Conservation (phyloP, 345 rosid genomes). For the Nasturtium officinale region DNA sequence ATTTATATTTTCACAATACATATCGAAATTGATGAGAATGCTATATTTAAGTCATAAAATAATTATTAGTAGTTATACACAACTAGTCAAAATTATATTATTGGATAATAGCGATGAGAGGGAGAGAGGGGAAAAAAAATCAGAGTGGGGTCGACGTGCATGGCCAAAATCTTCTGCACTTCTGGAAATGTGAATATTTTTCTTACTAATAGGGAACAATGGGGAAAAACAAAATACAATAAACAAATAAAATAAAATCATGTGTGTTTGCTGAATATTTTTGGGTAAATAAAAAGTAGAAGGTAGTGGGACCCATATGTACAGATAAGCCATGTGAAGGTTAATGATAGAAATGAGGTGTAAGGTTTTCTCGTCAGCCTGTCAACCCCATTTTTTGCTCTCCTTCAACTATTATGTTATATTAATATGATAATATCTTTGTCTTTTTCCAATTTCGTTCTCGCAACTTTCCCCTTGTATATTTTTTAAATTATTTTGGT, state of each 20-base stretch:
- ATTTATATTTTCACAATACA: background rate
- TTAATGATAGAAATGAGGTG: slow-evolving; percentile 50
- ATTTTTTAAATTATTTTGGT: background rate
- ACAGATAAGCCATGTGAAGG: slow-evolving; percentile 69
- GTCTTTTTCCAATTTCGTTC: slow-evolving; percentile 14
- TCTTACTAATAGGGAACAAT: slow-evolving; percentile 1
- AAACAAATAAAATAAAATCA: slow-evolving; percentile 15
- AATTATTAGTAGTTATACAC: background rate
- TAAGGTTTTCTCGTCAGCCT: slow-evolving; percentile 52
- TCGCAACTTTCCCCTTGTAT: slow-evolving; percentile 8
- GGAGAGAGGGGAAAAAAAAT: background rate
- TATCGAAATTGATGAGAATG: background rate
- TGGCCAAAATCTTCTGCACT: slow-evolving; percentile 39
- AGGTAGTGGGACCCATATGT: slow-evolving; percentile 42
- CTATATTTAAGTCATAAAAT: background rate
- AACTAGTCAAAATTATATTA: too few relatives aligned
- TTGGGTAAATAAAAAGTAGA: background rate
- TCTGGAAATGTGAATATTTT: slow-evolving; percentile 31
- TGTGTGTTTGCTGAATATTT: slow-evolving; percentile 7
- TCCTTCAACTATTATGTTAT: slow-evolving; percentile 59
- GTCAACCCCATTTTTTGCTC: slow-evolving; percentile 43
- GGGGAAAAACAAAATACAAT: slow-evolving; percentile 11
- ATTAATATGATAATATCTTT: slow-evolving; percentile 43
- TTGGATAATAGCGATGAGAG: slow-evolving; percentile 22
- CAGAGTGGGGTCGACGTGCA: slow-evolving; percentile 32